A percentile compares a stretch with the other conserved stretches of the same genome.
phyloP scores from a whole-genome alignment of 352 stramenopile species.

The Globisporangium okanoganense region DNA sequence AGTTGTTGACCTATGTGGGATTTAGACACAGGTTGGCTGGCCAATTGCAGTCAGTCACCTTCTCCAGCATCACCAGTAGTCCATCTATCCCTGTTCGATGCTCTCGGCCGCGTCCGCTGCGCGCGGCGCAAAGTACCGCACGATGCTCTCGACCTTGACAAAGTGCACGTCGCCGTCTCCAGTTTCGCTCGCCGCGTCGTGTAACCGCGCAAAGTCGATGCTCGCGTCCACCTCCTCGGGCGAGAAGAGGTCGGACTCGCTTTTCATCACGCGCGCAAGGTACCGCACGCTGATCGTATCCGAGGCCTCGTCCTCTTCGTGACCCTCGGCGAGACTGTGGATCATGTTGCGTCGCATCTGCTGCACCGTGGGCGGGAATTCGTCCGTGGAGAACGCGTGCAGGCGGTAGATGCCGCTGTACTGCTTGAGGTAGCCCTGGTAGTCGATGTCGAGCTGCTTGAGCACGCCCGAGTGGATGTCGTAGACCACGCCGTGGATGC shows the following conservation, averaged over 20 bases:
- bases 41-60: no score
- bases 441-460: constrained; percentile 68
- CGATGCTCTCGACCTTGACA: constrained; percentile 7
- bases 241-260: constrained; percentile 50
- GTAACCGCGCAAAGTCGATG: constrained; percentile 33
- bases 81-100: not conserved
- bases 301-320: constrained; percentile 46
- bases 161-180: not conserved
- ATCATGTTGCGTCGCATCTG: constrained; percentile 64
- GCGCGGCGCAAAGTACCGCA: constrained; percentile 8
- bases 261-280: constrained; percentile 51
- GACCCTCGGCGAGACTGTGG: constrained; percentile 39
- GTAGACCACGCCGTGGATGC: constrained; percentile 74
- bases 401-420: constrained; percentile 50
- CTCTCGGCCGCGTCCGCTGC: not conserved
- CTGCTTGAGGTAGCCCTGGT: constrained; percentile 44
- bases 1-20: not conserved
- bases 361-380: constrained; percentile 40
- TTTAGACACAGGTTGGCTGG: not conserved
- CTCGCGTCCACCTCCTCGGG: constrained; percentile 42
- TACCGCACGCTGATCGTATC: constrained; percentile 48
- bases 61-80: not conserved
- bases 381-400: constrained; percentile 47
- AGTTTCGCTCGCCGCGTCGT: not conserved
- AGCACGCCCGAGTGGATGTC: constrained; percentile 55